These are phyloP conservation scores for Blastobotrys muscicola DNA, from an alignment of 805 yeast genomes.

Conservation along the genomic window DNA sequence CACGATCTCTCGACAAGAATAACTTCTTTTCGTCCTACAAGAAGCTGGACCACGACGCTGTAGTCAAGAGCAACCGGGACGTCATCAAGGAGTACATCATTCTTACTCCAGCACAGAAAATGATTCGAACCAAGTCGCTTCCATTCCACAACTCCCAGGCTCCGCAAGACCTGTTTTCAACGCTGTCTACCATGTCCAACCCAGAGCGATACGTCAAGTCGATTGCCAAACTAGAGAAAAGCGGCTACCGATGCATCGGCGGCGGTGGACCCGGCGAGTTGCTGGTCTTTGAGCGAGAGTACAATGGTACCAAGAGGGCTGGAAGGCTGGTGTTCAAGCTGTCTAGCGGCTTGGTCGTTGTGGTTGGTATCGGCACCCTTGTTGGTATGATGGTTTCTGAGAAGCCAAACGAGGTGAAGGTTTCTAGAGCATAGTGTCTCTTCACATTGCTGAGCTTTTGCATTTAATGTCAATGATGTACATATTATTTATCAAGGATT, in stretches of 20 bases:
- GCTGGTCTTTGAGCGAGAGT: slow-evolving; percentile 34
- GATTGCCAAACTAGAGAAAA: slow-evolving; percentile 35
- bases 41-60: neutral
- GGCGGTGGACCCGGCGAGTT: slow-evolving; percentile 34
- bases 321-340: slow-evolving; percentile 6
- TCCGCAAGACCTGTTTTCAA: slow-evolving; percentile 17
- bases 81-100: slow-evolving; percentile 14
- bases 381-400: too few relatives aligned
- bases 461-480: too few relatives aligned
- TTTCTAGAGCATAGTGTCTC: too few relatives aligned
- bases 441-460: too few relatives aligned
- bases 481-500: too few relatives aligned
- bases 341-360: slow-evolving; percentile 1
- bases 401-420: too few relatives aligned
- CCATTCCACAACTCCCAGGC: slow-evolving; percentile 12
- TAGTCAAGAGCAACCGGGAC: neutral
- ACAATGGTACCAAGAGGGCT: slow-evolving; percentile 12
- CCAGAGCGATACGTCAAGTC: slow-evolving; percentile 21
- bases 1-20: slow-evolving; percentile 31
- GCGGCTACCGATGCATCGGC: slow-evolving; percentile 49
- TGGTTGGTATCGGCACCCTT: neutral
- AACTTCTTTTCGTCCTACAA: slow-evolving; percentile 34
- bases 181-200: slow-evolving; percentile 13
- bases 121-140: slow-evolving; percentile 11
- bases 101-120: slow-evolving; percentile 16